Conservation (phyloP, 2,329 filamentous ascomycete genomes). For the Ceratocystis cacaofunesta region DNA sequence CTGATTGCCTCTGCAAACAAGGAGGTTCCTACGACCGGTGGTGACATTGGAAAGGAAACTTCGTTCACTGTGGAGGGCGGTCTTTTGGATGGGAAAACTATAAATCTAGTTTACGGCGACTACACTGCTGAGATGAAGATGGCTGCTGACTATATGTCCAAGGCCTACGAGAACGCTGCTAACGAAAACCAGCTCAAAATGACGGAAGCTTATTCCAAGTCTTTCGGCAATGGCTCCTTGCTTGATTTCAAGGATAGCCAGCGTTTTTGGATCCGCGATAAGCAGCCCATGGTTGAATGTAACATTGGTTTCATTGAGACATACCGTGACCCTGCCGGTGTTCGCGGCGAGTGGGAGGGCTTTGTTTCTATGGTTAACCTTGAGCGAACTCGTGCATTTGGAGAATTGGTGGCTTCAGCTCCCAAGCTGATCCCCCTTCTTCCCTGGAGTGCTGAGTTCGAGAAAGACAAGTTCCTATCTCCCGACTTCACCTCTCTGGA, state of each 20-base stretch:
- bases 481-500: slow-evolving; percentile 94
- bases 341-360: slow-evolving; percentile 73
- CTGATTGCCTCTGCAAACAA: slow-evolving; percentile 56
- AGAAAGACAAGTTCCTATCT: slow-evolving; percentile 89
- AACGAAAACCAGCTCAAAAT: slow-evolving; percentile 63
- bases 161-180: slow-evolving; percentile 52
- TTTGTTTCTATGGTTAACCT: slow-evolving; percentile 47
- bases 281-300: slow-evolving; percentile 63
- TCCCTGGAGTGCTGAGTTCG: slow-evolving; percentile 77
- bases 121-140: slow-evolving; percentile 55
- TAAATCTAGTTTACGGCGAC: slow-evolving; percentile 62
- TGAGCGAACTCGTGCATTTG: slow-evolving; percentile 78
- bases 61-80: slow-evolving; percentile 46
- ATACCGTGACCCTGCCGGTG: slow-evolving; percentile 67
- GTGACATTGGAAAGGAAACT: slow-evolving; percentile 53
- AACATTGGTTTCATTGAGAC: slow-evolving; percentile 79
- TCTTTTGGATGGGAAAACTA: slow-evolving; percentile 47
- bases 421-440: slow-evolving; percentile 74
- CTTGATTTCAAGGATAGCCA: slow-evolving; percentile 69
- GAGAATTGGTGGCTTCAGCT: slow-evolving; percentile 66
- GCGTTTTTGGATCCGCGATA: slow-evolving; percentile 68
- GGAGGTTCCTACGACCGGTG: slow-evolving; percentile 43
- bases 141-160: slow-evolving; percentile 51
- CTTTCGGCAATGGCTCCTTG: slow-evolving; percentile 59
- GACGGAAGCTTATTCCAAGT: slow-evolving; percentile 58